Evolutionary conservation across 306 rosid genomes (phyloP), one percentile per base, ranked within the genome.

Genomic region (Begonia peltatifolia): DNA sequence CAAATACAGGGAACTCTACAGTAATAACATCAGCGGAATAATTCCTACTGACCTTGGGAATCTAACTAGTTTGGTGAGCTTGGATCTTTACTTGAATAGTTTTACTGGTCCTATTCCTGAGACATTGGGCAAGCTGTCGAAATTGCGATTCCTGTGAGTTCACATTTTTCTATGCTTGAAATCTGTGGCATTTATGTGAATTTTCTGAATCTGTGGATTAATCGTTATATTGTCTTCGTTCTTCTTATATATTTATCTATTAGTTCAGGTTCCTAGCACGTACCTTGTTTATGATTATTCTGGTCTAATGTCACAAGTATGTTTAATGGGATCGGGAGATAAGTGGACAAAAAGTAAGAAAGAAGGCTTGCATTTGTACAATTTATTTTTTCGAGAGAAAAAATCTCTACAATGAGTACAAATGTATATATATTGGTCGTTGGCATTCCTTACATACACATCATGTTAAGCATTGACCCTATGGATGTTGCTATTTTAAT

Each of bases 11-110:
- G 97, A 84, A 63, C 95, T 89, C 59, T 89, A 89, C 81, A 89
- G 83, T 64, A 89, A 89, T 68, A 82, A 89, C 74, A 76, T 89
- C 44, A 89, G 78, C 42, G 97, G 97, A 53, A 72, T 76, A 17
- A 74, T 89, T 77, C 97, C 97, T 25, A 76, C 84, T 55, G 93
- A 80, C 63, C 68, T 89, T 63, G 97, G 97, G 69, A 89, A 89
- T 72, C 86, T 84, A 74, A 84, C 93, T 65, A 89, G 77, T 80
- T 74, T 89, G 83, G 97, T 84, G 83, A 82, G 95, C 95, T 82
- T 89, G 95, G 97, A 89, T 76, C 84, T 89, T 54, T 89, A 84
- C 71, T 70, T 85, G 63, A 89, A 89, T 66, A 67, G 59, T 51
- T 89, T 84, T 68, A 62, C 67, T 9, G 97, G 95, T 74, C 81